These are phyloP conservation scores for Pythium dissotocum DNA, from an alignment of 352 stramenopile species.

Conservation along the genomic window DNA sequence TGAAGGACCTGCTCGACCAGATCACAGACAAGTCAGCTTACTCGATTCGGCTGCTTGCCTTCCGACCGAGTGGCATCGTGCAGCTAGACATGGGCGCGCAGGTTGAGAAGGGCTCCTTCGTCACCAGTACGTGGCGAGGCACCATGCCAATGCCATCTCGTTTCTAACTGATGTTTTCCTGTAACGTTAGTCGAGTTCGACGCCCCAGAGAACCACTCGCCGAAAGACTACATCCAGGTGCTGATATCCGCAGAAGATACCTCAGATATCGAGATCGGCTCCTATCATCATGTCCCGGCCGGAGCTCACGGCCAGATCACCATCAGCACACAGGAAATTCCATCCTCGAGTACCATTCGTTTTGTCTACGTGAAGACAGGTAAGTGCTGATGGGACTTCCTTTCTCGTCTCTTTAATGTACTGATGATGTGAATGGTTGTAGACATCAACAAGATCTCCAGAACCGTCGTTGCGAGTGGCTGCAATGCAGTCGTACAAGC, in stretches of 20 bases:
- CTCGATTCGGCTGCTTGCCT: slow-evolving; percentile 72
- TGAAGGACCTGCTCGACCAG: slow-evolving; percentile 73
- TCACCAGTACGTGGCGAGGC: slow-evolving; percentile 56
- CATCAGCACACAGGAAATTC: slow-evolving; percentile 75
- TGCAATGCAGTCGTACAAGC: slow-evolving; percentile 85
- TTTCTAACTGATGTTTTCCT: slow-evolving; percentile 10
- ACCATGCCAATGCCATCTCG: not conserved
- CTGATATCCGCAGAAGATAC: slow-evolving; percentile 76
- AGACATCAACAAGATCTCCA: slow-evolving; percentile 87
- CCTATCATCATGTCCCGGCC: slow-evolving; percentile 71
- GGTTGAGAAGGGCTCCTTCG: slow-evolving; percentile 81
- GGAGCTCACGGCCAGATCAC: slow-evolving; percentile 70
- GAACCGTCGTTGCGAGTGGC: slow-evolving; percentile 80
- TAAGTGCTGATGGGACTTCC: slow-evolving; percentile 17
- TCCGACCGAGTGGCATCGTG: slow-evolving; percentile 81
- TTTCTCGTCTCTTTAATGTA: not conserved
- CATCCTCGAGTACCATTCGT: slow-evolving; percentile 63
- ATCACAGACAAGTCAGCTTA: slow-evolving; percentile 66
- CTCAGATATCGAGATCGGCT: slow-evolving; percentile 70
- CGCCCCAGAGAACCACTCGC: slow-evolving; percentile 76
- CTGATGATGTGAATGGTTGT: not conserved
- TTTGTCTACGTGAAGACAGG: slow-evolving; percentile 87
- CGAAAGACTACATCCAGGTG: slow-evolving; percentile 87
- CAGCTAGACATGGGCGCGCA: slow-evolving; percentile 83
- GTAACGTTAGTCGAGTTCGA: slow-evolving; percentile 67